Conservation (phyloP, 2,329 filamentous ascomycete genomes). For the Reticulascus tulasneorum region DNA sequence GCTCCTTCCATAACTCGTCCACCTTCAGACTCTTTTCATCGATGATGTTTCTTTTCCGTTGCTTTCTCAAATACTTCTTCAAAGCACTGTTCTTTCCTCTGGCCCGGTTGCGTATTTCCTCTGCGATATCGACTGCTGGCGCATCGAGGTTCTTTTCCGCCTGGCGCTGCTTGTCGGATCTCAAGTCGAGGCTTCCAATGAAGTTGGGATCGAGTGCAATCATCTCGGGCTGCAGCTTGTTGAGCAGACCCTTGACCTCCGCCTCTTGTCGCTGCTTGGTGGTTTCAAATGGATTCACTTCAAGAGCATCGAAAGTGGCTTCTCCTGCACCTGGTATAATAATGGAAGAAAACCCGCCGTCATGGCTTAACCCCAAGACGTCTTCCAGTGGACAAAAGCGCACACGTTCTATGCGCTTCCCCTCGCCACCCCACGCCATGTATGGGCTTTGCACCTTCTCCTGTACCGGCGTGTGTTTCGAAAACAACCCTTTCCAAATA, state of each 20-base stretch:
- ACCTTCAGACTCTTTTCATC: slow-evolving; percentile 89
- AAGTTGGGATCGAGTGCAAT: slow-evolving; percentile 92
- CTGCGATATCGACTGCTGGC: slow-evolving; percentile 52
- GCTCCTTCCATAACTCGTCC: slow-evolving; percentile 75
- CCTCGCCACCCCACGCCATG: slow-evolving; percentile 88
- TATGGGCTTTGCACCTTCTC: slow-evolving; percentile 83
- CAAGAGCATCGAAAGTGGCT: slow-evolving; percentile 90
- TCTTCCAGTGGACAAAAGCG: slow-evolving; percentile 96
- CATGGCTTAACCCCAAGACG: slow-evolving; percentile 79
- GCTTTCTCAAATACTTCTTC: slow-evolving; percentile 86
- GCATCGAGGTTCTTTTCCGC: slow-evolving; percentile 78
- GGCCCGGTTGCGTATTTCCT: slow-evolving; percentile 70
- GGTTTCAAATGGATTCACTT: slow-evolving; percentile 93
- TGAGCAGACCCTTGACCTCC: slow-evolving; percentile 84
- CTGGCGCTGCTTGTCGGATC: slow-evolving; percentile 71
- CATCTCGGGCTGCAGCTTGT: slow-evolving; percentile 96
- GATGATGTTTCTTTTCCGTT: slow-evolving; percentile 87
- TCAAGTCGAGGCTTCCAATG: slow-evolving; percentile 80
- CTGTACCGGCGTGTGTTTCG: slow-evolving; percentile 66
- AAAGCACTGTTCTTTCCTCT: slow-evolving; percentile 87
- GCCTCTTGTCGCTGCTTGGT: slow-evolving; percentile 86
- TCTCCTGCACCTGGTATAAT: slow-evolving; percentile 94
- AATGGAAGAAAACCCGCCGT: slow-evolving; percentile 82
- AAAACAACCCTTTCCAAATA: slow-evolving; percentile 87
- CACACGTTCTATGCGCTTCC: slow-evolving; percentile 73